These are phyloP conservation scores for Dothideomycetidae sp. DNA, from an alignment of 2,329 filamentous ascomycete species.

Conservation along the genomic window DNA sequence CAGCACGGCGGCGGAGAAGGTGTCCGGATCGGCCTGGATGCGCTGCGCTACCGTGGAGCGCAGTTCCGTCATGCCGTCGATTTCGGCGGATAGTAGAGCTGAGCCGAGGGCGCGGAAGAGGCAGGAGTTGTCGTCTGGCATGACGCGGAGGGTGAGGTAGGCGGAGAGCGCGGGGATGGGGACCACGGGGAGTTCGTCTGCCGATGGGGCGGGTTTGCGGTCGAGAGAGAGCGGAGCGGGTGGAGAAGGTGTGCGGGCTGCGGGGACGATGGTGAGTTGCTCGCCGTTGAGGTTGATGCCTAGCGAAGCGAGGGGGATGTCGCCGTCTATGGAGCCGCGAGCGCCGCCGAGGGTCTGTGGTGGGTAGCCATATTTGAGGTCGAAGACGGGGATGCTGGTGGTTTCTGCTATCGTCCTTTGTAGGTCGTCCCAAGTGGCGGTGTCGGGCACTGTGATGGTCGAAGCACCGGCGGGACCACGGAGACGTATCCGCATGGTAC, in stretches of 20 bases:
- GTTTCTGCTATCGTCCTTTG: slow-evolving; percentile 46
- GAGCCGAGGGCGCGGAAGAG: slow-evolving; percentile 82
- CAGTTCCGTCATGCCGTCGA: slow-evolving; percentile 56
- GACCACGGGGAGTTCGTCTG: slow-evolving; percentile 48
- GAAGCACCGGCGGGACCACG: slow-evolving; percentile 60
- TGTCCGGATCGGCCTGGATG: slow-evolving; percentile 57
- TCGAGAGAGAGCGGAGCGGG: slow-evolving; percentile 28
- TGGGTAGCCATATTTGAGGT: slow-evolving; percentile 76
- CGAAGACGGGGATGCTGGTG: slow-evolving; percentile 52
- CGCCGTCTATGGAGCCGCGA: slow-evolving; percentile 34
- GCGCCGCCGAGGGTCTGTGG: slow-evolving; percentile 53
- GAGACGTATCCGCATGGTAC: slow-evolving; percentile 57
- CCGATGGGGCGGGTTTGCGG: slow-evolving; percentile 29
- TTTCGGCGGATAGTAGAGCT: slow-evolving; percentile 50
- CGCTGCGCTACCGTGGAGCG: slow-evolving; percentile 63
- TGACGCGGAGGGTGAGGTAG: slow-evolving; percentile 63
- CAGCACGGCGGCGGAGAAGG: slow-evolving; percentile 64
- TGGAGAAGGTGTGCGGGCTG: slow-evolving; percentile 17
- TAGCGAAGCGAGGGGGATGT: slow-evolving; percentile 39
- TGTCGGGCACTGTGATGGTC: slow-evolving; percentile 52
- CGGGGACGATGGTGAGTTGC: slow-evolving; percentile 48
- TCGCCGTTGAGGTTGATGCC: slow-evolving; percentile 52
- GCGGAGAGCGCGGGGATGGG: slow-evolving; percentile 42
- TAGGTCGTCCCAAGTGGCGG: slow-evolving; percentile 50
- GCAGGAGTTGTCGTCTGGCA: slow-evolving; percentile 94